Evolutionary conservation across 2,329 filamentous ascomycete genomes (phyloP).

Genomic region (Orbilia blumenaviensis): DNA sequence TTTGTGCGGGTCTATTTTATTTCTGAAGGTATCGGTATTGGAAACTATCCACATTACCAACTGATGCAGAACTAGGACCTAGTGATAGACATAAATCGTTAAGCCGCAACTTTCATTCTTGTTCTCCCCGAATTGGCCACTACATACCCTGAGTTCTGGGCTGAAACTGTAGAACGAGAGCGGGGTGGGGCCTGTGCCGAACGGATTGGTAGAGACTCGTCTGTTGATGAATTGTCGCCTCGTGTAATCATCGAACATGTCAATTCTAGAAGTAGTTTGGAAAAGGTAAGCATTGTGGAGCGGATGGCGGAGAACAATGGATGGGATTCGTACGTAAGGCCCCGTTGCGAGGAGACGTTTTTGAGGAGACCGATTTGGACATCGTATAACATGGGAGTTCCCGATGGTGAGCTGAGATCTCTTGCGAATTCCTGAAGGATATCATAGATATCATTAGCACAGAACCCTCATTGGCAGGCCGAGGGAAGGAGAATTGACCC

Average conservation of each 20-base stretch:
- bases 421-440: slow-evolving; percentile 34
- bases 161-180: slow-evolving; percentile 70
- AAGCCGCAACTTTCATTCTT: too few species aligned
- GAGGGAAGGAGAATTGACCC: background rate
- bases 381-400: slow-evolving; percentile 71
- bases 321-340: slow-evolving; percentile 73
- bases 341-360: slow-evolving; percentile 91
- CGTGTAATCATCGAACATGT: slow-evolving; percentile 92
- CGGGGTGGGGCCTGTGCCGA: slow-evolving; percentile 78
- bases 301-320: slow-evolving; percentile 10
- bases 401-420: slow-evolving; percentile 31
- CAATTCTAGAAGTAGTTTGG: slow-evolving; percentile 67
- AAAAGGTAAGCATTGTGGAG: background rate
- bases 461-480: background rate
- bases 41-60: slow-evolving; percentile 88
- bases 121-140: too few species aligned
- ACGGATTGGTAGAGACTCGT: slow-evolving; percentile 81
- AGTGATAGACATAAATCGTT: background rate
- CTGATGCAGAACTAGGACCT: slow-evolving; percentile 83
- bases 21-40: slow-evolving; percentile 85
- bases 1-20: slow-evolving; percentile 87
- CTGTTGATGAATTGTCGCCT: slow-evolving; percentile 87
- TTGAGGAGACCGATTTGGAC: slow-evolving; percentile 89
- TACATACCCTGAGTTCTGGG: slow-evolving; percentile 22
- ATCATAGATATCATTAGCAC: background rate